Conservation (phyloP, 257 asterid genomes). For the Linaria vulgaris region DNA sequence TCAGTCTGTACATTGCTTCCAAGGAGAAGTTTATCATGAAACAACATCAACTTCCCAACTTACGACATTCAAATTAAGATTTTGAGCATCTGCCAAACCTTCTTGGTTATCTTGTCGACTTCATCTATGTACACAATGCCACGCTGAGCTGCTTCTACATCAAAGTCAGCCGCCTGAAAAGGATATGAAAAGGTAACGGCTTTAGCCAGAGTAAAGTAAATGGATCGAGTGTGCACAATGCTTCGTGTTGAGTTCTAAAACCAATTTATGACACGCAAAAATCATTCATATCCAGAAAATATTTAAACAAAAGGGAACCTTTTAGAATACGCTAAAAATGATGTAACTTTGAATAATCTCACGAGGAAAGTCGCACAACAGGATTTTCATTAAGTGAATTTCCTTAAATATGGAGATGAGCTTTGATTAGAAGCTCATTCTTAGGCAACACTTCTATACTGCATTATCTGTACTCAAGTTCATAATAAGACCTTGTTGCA, state of each 20-base stretch:
- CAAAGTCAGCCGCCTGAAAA: slow-evolving; percentile 74
- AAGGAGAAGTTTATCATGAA: slow-evolving; percentile 36
- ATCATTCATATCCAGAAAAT: slow-evolving; percentile 14
- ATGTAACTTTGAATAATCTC: neutral
- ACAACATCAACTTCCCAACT: slow-evolving; percentile 20
- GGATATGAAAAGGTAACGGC: slow-evolving; percentile 4
- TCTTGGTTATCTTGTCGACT: slow-evolving; percentile 93
- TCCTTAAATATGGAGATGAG: slow-evolving; percentile 8
- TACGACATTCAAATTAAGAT: slow-evolving; percentile 3
- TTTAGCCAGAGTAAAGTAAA: neutral
- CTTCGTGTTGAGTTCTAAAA: slow-evolving; percentile 11
- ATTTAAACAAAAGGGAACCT: neutral
- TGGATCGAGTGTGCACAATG: slow-evolving; percentile 11
- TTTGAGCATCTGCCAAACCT: slow-evolving; percentile 45
- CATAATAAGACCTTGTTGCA: neutral
- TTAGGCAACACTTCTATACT: neutral
- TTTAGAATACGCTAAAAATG: slow-evolving; percentile 1
- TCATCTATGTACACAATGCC: slow-evolving; percentile 94
- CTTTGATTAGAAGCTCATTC: neutral
- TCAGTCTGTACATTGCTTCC: slow-evolving; percentile 61
- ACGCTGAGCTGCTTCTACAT: slow-evolving; percentile 86
- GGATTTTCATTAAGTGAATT: slow-evolving; percentile 1
- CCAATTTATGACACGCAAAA: neutral
- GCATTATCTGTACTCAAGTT: neutral
- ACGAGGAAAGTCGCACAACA: neutral